Percentiles rank a stretch among this genome's conserved stretches.
phyloP scores from a whole-genome alignment of 116 monocot species.

The Zostera marina region DNA sequence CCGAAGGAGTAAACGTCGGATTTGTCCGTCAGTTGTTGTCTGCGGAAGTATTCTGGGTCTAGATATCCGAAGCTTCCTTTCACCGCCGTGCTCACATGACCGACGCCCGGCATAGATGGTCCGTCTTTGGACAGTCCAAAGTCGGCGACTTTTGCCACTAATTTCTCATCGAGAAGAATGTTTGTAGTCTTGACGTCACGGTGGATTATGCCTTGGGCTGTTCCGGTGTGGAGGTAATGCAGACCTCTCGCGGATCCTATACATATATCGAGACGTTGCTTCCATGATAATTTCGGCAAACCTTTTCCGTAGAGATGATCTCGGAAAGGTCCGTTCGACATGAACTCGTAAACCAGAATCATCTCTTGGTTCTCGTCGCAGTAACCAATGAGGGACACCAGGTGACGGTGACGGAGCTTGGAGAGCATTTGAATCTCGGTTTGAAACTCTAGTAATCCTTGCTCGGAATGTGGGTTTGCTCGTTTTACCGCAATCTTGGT shows the following conservation, averaged over 20 bases:
- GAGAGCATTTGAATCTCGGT: conserved; percentile 94
- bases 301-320: conserved; percentile 83
- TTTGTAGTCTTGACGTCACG: conserved; percentile 98
- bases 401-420: conserved; percentile 81
- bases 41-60: conserved; percentile 81
- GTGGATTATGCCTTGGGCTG: conserved; percentile 83
- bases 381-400: conserved; percentile 91
- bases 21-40: conserved; percentile 81
- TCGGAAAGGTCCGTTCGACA: conserved; percentile 70
- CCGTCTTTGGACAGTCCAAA: conserved; percentile 80
- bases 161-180: conserved; percentile 80
- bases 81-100: conserved; percentile 37
- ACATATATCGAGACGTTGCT: conserved; percentile 85
- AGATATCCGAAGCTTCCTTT: conserved; percentile 95
- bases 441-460: conserved; percentile 68
- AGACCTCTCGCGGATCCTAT: conserved; percentile 86
- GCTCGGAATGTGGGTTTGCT: conserved; percentile 71
- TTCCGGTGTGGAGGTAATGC: conserved; percentile 91
- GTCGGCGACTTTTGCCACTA: conserved; percentile 78
- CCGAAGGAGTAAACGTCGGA: conserved; percentile 96
- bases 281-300: conserved; percentile 51
- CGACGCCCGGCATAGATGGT: conserved; percentile 33
- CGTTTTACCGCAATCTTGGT: conserved; percentile 84
- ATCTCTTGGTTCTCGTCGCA: conserved; percentile 92
- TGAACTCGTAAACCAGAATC: conserved; percentile 96